phyloP scores from a whole-genome alignment of 2,329 filamentous ascomycete species.

The Colletotrichum lentis region DNA sequence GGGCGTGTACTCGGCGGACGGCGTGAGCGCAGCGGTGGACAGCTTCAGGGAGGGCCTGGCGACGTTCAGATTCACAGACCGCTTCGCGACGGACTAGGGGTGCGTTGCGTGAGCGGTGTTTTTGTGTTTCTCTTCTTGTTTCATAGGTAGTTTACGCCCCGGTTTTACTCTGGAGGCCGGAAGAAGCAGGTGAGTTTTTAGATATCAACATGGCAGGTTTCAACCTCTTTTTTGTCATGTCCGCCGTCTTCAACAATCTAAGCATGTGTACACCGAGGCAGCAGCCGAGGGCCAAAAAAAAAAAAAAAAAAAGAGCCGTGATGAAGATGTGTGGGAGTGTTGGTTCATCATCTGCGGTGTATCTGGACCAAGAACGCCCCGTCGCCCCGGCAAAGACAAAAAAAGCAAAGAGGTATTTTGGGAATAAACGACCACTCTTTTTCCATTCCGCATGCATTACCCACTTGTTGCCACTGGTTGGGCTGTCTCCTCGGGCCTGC shows the following conservation, averaged over 20 bases:
- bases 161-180: background rate
- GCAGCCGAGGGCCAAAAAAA: background rate
- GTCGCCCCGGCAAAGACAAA: background rate
- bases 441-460: background rate
- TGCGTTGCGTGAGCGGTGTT: constrained; percentile 2
- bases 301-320: background rate
- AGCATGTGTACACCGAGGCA: background rate
- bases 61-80: constrained; percentile 71
- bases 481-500: constrained; percentile 21
- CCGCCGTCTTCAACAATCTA: no score
- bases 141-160: constrained; percentile 20
- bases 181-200: background rate
- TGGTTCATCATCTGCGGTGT: constrained; percentile 18
- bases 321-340: constrained; percentile 1
- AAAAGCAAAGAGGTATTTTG: constrained; percentile 7
- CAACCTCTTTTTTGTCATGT: background rate
- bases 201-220: constrained; percentile 7
- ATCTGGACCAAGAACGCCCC: constrained; percentile 10
- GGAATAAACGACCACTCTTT: background rate
- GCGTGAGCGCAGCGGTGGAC: constrained; percentile 51
- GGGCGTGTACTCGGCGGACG: constrained; percentile 52
- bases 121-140: constrained; percentile 19
- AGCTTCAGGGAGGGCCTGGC: constrained; percentile 66
- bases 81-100: constrained; percentile 64
- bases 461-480: no score